Evolutionary conservation across 495 filamentous ascomycete species (phyloP).

Genomic region (Penicillium pancosmium): DNA sequence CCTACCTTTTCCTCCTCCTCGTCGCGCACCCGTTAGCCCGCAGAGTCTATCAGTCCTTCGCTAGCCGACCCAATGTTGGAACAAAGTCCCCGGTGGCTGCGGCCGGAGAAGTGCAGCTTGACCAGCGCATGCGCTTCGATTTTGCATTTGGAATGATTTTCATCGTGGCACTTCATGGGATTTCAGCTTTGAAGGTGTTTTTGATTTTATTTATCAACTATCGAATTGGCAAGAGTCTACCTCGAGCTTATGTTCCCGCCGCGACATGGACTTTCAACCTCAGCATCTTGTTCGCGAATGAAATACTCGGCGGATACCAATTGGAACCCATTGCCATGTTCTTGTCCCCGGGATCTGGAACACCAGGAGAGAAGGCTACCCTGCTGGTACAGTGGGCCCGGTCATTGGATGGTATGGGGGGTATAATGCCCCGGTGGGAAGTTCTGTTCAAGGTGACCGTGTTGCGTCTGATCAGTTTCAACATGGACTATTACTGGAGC

Average conservation of each 20-base stretch:
- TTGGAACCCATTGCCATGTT: slow-evolving; percentile 62
- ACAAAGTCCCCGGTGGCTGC: slow-evolving; percentile 31
- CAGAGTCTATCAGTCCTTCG: slow-evolving; percentile 61
- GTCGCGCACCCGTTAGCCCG: slow-evolving; percentile 78
- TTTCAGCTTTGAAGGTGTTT: slow-evolving; percentile 81
- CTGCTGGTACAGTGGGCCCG: slow-evolving; percentile 58
- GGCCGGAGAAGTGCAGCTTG: slow-evolving; percentile 66
- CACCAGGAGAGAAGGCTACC: slow-evolving; percentile 33
- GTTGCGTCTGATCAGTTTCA: slow-evolving; percentile 91
- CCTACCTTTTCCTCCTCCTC: slow-evolving; percentile 72
- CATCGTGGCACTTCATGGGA: slow-evolving; percentile 77
- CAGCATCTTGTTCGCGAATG: slow-evolving; percentile 83
- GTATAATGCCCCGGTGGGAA: slow-evolving; percentile 82
- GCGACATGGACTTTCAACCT: slow-evolving; percentile 97
- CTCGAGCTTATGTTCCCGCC: slow-evolving; percentile 65
- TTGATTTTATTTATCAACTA: slow-evolving; percentile 81
- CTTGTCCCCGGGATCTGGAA: slow-evolving; percentile 40
- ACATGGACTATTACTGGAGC: slow-evolving; percentile 96
- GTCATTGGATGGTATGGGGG: slow-evolving; percentile 79
- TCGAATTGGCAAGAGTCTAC: slow-evolving; percentile 68
- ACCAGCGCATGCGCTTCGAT: slow-evolving; percentile 84
- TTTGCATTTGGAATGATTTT: slow-evolving; percentile 79
- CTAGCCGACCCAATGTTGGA: slow-evolving; percentile 10
- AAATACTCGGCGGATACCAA: slow-evolving; percentile 77
- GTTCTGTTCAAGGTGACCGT: slow-evolving; percentile 97